Evolutionary conservation across 805 yeast species (phyloP).

Genomic region (Tetrapisispora taiwanensis): DNA sequence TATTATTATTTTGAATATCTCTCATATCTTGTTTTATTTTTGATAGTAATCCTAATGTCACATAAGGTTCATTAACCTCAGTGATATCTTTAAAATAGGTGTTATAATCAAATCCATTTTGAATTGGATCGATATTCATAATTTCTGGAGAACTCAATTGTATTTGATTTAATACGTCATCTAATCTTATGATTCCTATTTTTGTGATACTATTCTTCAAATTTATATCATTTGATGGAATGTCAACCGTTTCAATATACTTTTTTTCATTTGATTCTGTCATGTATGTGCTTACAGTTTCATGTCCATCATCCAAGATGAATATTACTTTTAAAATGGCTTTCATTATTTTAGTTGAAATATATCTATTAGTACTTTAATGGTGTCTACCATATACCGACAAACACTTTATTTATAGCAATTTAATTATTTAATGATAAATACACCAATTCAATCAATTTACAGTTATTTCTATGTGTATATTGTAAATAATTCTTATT

Average conservation of each 20-base stretch:
- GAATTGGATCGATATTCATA: constrained; percentile 8
- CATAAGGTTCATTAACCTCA: constrained; percentile 29
- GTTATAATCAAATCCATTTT: constrained; percentile 21
- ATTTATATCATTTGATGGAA: constrained; percentile 8
- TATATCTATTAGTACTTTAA: too few relatives aligned
- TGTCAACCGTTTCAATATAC: constrained; percentile 15
- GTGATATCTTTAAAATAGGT: constrained; percentile 27
- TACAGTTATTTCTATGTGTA: too few relatives aligned
- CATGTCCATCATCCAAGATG: constrained; percentile 23
- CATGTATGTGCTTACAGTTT: constrained; percentile 19
- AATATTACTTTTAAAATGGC: constrained; percentile 5
- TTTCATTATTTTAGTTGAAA: not conserved
- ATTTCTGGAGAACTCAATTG: constrained; percentile 28
- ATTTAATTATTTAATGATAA: too few relatives aligned
- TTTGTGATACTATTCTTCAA: constrained; percentile 5
- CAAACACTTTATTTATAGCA: too few relatives aligned
- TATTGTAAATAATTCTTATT: too few relatives aligned
- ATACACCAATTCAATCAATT: too few relatives aligned
- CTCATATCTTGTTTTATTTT: constrained; percentile 17
- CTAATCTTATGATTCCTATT: constrained; percentile 22
- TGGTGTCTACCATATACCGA: too few relatives aligned
- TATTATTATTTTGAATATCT: constrained; percentile 3
- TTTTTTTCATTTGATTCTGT: constrained; percentile 20
- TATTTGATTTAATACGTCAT: constrained; percentile 21
- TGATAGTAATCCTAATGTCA: constrained; percentile 27